Base-by-base conservation (phyloP, 192 early-diverging fungal species). In the Podila minutissima region DNA sequence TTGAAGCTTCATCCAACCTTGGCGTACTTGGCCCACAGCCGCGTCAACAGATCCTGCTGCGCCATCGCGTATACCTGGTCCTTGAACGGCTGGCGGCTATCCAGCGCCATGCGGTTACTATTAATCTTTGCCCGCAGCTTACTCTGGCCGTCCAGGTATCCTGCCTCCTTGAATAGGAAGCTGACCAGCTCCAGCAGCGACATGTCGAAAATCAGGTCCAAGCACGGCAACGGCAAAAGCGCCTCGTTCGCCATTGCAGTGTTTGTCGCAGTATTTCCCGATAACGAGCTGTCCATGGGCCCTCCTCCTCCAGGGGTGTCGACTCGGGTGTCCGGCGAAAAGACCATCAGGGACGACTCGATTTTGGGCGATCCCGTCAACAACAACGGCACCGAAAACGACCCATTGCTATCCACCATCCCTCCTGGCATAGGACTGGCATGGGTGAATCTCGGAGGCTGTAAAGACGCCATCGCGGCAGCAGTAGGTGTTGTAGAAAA, bases 31-130 rank as follows among this genome's bases (percentile, higher is more conserved):
- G 71, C 72, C 77, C 77, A 81, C 1, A 81, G 61, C 22, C 66
- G 35, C 3, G 61, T 73, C 29, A 81, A 29, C 19, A 81, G 19
- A 64, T 73, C 77, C 49, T 81, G 77, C 29, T 81, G 71, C 0
- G 63, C 55, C 48, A 81, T 28, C 0, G 69, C 57, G 50, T 66
- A 64, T 0, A 78, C 64, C 31, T 78, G 75, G 38, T 78, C 75
- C 49, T 59, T 32, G 17, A 71, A 78, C 10, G 69, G 71, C 37
- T 69, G 77, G 37, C 66, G 51, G 10, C 20, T 67, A 59, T 81
- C 77, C 60, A 81, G 63, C 5, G 77, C 77, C 70, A 81, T 59
- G 10, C 77, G 50, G 26, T 81, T 67, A 32, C 70, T 69, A 4
- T 68, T 72, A 41, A 81, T 72, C 48, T 66, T 49, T 13, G 61